These are phyloP conservation scores for Claviceps capensis DNA, from an alignment of 2,329 filamentous ascomycete genomes.

Conservation along the genomic window DNA sequence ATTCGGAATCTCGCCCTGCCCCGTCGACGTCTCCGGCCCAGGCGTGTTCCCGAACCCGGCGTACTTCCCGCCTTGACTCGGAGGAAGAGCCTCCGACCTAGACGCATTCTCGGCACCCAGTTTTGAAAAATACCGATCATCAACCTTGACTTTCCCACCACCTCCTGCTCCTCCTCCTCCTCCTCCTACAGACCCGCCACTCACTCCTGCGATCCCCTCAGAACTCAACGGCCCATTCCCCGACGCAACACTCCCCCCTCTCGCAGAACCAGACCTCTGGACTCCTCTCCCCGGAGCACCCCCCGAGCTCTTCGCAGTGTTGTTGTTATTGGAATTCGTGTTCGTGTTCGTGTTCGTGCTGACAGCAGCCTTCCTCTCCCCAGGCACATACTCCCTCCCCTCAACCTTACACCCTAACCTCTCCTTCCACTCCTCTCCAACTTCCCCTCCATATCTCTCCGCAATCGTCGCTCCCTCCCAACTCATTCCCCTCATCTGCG, in stretches of 20 bases:
- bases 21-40: conserved; percentile 32
- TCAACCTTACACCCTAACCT: conserved; percentile 78
- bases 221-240: no score
- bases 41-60: conserved; percentile 76
- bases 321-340: no score
- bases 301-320: no score
- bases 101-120: conserved; percentile 73
- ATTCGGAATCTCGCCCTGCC: conserved; percentile 41
- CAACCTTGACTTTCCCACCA: conserved; percentile 41
- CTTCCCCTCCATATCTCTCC: conserved; percentile 78
- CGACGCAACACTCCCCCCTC: no score
- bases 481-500: conserved; percentile 49
- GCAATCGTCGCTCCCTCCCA: conserved; percentile 86
- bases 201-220: neutral
- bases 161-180: no score
- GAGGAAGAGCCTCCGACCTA: conserved; percentile 60
- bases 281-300: conserved; percentile 19
- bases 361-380: conserved; percentile 41
- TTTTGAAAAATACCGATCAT: conserved; percentile 83
- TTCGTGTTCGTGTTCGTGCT: neutral
- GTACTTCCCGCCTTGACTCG: conserved; percentile 87
- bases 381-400: conserved; percentile 69
- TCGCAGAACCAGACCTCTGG: conserved; percentile 19
- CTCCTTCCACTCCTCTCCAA: conserved; percentile 93
- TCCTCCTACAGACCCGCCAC: conserved; percentile 13